Evolutionary conservation across 2,329 filamentous ascomycete species (phyloP).

Genomic region (Diaporthe sp.): DNA sequence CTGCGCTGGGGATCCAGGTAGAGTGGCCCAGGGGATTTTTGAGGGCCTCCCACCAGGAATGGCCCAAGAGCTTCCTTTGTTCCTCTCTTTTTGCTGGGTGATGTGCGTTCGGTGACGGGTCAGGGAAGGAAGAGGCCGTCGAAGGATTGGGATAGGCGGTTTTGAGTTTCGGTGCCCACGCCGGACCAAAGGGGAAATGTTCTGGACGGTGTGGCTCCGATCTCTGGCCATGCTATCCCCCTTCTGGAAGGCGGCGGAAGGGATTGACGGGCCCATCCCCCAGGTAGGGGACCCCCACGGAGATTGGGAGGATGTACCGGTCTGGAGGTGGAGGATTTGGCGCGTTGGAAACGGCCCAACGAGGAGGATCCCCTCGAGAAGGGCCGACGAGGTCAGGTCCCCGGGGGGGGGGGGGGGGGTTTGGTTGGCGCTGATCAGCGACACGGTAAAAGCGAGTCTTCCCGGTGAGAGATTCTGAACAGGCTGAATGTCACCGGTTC

Average conservation of each 20-base stretch:
- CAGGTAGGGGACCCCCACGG: conserved; percentile 16
- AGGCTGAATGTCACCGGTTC: conserved; percentile 7
- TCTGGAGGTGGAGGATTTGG: conserved; percentile 8
- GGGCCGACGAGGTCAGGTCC: neutral
- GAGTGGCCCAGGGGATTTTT: conserved; percentile 1
- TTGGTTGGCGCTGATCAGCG: conserved; percentile 10
- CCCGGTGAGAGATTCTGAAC: conserved; percentile 1
- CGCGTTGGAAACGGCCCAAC: neutral
- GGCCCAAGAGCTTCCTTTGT: neutral
- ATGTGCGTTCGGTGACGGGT: neutral
- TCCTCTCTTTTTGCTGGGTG: neutral
- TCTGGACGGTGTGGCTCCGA: conserved; percentile 22
- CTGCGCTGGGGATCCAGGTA: neutral
- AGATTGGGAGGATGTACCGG: conserved; percentile 29
- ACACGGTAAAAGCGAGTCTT: neutral
- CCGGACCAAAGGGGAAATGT: conserved; percentile 24
- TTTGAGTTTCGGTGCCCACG: neutral
- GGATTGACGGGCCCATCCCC: conserved; percentile 12
- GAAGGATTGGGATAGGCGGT: neutral
- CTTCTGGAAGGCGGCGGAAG: conserved; percentile 29
- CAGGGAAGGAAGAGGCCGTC: neutral
- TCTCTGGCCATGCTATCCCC: neutral
- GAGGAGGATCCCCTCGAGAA: conserved; percentile 2
- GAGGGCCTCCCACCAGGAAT: neutral
- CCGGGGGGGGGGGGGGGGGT: too few species aligned